Evolutionary conservation across 2,329 filamentous ascomycete species (phyloP).

Genomic region (Botryotinia calthae): DNA sequence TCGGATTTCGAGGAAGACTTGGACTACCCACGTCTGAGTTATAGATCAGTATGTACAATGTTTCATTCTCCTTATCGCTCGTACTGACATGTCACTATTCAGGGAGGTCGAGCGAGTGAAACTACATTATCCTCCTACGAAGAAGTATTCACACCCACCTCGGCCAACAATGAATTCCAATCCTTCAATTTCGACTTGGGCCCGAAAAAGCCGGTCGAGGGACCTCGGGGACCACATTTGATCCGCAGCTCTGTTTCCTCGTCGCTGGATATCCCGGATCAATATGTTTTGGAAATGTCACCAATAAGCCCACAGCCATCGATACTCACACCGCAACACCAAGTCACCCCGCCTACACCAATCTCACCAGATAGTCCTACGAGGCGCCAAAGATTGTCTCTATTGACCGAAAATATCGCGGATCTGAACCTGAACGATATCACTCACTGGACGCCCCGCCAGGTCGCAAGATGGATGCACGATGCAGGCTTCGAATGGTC

Average conservation of each 20-base stretch:
- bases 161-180: slow-evolving; percentile 54
- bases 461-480: slow-evolving; percentile 85
- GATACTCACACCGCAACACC: slow-evolving; percentile 37
- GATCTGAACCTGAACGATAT: slow-evolving; percentile 60
- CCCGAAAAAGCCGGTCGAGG: slow-evolving; percentile 63
- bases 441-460: slow-evolving; percentile 67
- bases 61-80: slow-evolving; percentile 23
- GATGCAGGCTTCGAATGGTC: slow-evolving; percentile 74
- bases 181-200: slow-evolving; percentile 61
- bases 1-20: slow-evolving; percentile 40
- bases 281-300: slow-evolving; percentile 63
- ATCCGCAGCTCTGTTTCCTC: slow-evolving; percentile 69
- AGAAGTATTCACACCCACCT: slow-evolving; percentile 75
- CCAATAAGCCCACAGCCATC: slow-evolving; percentile 66
- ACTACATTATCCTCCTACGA: slow-evolving; percentile 87
- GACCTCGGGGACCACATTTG: slow-evolving; percentile 81
- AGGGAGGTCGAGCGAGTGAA: slow-evolving; percentile 72
- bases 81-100: slow-evolving; percentile 23
- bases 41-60: slow-evolving; percentile 63
- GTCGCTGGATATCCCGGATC: slow-evolving; percentile 51
- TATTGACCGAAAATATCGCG: slow-evolving; percentile 50
- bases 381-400: slow-evolving; percentile 6
- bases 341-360: slow-evolving; percentile 25
- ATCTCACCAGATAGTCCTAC: background rate
- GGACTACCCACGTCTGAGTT: slow-evolving; percentile 63